phyloP scores from a whole-genome alignment of 2,329 filamentous ascomycete species.

The Aspergillus sp. region DNA sequence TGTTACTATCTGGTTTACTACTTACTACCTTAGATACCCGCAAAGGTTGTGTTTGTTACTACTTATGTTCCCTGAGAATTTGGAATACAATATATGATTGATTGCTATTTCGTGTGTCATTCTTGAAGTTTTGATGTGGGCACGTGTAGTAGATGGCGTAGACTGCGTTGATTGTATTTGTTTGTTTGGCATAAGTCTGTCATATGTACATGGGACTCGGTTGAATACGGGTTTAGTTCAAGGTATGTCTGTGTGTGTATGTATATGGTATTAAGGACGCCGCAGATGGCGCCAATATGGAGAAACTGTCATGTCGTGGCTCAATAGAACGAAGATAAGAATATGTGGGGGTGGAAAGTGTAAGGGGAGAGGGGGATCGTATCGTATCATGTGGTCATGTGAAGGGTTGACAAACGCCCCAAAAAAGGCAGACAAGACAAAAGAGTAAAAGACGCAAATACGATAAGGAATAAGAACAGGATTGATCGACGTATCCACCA shows the following conservation, averaged over 20 bases:
- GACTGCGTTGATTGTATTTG: too few relatives aligned
- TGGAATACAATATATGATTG: constrained; percentile 2
- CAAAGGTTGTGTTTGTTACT: constrained; percentile 23
- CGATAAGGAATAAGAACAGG: constrained; percentile 8
- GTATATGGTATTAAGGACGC: neutral
- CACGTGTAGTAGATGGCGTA: neutral
- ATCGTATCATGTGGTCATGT: constrained; percentile 17
- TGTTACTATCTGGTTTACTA: neutral
- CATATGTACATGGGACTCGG: neutral
- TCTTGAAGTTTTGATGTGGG: too few relatives aligned
- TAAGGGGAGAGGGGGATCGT: neutral
- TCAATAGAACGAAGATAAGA: neutral
- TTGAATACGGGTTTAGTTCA: too few relatives aligned
- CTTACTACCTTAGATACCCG: constrained; percentile 15
- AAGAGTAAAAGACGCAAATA: neutral
- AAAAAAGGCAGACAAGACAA: neutral
- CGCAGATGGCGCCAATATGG: neutral
- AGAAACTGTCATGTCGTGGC: neutral
- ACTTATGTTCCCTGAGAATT: neutral
- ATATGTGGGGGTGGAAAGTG: neutral
- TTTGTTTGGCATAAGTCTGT: neutral
- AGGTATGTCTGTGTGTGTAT: too few relatives aligned
- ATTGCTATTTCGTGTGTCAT: neutral
- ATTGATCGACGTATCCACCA: constrained; percentile 1
- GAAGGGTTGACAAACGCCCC: neutral